A percentile compares a stretch with the other conserved stretches of the same genome.
phyloP scores from a whole-genome alignment of 768 basidiomycete species.

The Termitomyces sp. region DNA sequence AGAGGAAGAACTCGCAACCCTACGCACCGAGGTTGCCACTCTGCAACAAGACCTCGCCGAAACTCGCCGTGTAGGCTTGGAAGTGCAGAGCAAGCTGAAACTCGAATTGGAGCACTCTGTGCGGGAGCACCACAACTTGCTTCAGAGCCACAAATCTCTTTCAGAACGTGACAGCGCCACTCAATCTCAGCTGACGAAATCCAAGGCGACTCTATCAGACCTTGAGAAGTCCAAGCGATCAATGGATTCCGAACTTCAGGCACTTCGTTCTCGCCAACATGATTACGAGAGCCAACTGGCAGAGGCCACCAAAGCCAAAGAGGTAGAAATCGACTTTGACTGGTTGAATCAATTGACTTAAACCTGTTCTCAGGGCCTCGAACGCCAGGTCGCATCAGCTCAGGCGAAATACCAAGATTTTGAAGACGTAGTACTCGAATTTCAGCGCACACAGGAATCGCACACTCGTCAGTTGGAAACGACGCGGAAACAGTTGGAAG shows the following conservation, averaged over 20 bases:
- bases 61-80: conserved; percentile 55
- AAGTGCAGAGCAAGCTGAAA: conserved; percentile 70
- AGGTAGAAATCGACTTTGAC: conserved; percentile 45
- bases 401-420: conserved; percentile 80
- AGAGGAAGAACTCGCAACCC: conserved; percentile 74
- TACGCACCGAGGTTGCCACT: conserved; percentile 60
- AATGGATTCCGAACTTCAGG: conserved; percentile 70
- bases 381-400: conserved; percentile 69
- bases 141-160: conserved; percentile 62
- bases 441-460: conserved; percentile 78
- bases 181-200: conserved; percentile 46
- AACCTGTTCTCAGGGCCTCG: conserved; percentile 50
- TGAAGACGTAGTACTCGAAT: conserved; percentile 82
- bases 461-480: conserved; percentile 72
- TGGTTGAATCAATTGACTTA: background rate
- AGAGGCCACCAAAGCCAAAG: conserved; percentile 62
- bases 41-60: conserved; percentile 68
- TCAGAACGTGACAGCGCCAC: conserved; percentile 53
- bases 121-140: conserved; percentile 57
- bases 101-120: conserved; percentile 66
- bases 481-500: conserved; percentile 67
- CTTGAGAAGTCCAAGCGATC: conserved; percentile 67
- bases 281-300: conserved; percentile 64
- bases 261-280: conserved; percentile 63
- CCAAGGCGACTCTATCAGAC: conserved; percentile 47